Base-by-base conservation (phyloP, 163 green algal species). In the Trebouxia gelatinosa region DNA sequence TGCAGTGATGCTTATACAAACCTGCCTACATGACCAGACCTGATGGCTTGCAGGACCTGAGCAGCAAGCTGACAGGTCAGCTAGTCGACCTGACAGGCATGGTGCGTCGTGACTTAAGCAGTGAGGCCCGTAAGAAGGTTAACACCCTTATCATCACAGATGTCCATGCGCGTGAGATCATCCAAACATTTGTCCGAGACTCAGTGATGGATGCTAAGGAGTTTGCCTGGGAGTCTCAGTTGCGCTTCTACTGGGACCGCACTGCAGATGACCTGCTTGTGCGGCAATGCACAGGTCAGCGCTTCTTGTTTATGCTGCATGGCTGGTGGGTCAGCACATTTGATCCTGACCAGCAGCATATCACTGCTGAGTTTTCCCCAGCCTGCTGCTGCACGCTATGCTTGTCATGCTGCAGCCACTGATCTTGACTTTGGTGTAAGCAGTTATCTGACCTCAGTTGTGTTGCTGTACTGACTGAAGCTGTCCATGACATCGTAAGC, bases 141-240 rank as follows among this genome's bases (percentile, higher is more conserved):
- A 97, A 97, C 86, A 88, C 87, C 43, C 86, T 96, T 34, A 96
- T 97, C 84, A 97, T 96, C 85, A 93, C 94, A 39, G 92, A 97
- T 77, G 92, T 97, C 48, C 93, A 97, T 77, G 91, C 86, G 13
- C 84, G 91, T 23, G 93, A 96, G 87, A 95, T 96, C 83, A 92
- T 96, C 39, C 90, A 95, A 74, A 89, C 84, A 13, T 96, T 96
- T 84, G 89, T 97, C 34, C 84, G 91, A 23, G 90, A 97, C 82
- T 93, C 87, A 46, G 87, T 97, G 57, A 91, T 95, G 86, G 91
- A 97, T 81, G 88, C 88, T 1, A 61, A 87, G 21, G 93, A 97
- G 74, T 97, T 97, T 87, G 91, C 91, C 11, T 97, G 93, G 93
- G 92, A 96, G 84, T 91, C 81, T 57, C 93, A 97, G 87, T 86